A percentile compares a stretch with the other conserved stretches of the same genome.
phyloP scores from a whole-genome alignment of 163 green algal genomes.

The Coccomyxa subellipsoidea region DNA sequence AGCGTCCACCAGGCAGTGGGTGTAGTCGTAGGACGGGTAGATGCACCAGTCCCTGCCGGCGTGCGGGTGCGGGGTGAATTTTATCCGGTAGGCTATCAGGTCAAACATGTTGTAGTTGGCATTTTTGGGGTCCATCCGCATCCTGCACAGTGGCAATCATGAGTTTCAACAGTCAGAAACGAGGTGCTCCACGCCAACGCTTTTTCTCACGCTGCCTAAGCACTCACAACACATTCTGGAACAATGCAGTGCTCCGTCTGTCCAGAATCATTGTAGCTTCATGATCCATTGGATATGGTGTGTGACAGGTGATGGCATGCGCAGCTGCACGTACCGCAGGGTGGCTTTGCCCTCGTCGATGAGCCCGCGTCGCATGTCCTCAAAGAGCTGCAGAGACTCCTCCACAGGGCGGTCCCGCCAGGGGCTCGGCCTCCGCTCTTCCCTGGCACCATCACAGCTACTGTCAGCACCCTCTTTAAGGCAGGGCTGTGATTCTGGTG shows the following conservation, averaged over 20 bases:
- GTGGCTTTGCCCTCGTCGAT: constrained; percentile 59
- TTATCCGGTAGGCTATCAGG: constrained; percentile 98
- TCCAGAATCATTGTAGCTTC: no score
- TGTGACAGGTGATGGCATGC: no score
- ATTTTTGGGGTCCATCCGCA: constrained; percentile 92
- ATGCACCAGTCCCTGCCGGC: constrained; percentile 80
- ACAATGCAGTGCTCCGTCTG: no score
- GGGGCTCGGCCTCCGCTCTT: constrained; percentile 72
- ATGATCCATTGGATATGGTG: no score
- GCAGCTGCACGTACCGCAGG: constrained; percentile 26
- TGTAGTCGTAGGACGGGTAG: constrained; percentile 99
- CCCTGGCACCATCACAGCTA: constrained; percentile 37
- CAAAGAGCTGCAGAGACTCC: constrained; percentile 91
- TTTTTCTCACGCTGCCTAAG: no score
- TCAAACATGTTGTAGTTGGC: constrained; percentile 99
- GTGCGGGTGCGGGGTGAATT: constrained; percentile 73
- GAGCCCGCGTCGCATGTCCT: constrained; percentile 89
- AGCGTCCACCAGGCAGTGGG: constrained; percentile 95
- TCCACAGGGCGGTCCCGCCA: constrained; percentile 87
- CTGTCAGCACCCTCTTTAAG: no score
- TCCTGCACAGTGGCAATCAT: constrained; percentile 57
- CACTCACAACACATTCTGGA: no score
- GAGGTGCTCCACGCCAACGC: no score
- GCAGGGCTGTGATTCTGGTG: not conserved
- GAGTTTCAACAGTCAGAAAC: no score